These are phyloP conservation scores for Hymenoscyphus linearis DNA, from an alignment of 2,329 filamentous ascomycete genomes.

Conservation along the genomic window DNA sequence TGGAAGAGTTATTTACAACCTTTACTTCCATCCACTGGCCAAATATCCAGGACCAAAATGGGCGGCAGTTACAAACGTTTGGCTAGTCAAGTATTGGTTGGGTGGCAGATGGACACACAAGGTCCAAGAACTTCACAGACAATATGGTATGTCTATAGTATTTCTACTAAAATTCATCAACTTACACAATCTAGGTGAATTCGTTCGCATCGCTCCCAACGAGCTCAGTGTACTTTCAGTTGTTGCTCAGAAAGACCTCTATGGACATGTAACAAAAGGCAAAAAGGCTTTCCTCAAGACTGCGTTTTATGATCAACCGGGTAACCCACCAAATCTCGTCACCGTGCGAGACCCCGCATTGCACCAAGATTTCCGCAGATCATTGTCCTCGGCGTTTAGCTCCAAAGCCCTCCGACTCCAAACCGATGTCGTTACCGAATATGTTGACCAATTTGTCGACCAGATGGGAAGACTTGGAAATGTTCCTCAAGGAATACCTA, in stretches of 20 bases:
- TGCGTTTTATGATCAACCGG: constrained; percentile 5
- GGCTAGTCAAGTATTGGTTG: not conserved
- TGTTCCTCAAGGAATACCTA: not conserved
- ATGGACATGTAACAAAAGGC: constrained; percentile 16
- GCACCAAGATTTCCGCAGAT: not conserved
- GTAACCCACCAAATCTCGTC: constrained; percentile 1
- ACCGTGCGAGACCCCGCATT: not conserved
- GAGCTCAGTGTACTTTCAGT: not conserved
- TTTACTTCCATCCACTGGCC: not conserved
- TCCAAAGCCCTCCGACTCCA: constrained; percentile 20
- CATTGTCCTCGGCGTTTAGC: constrained; percentile 30
- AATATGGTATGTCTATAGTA: not conserved
- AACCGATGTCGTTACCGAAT: not conserved
- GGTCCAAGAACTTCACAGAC: not conserved
- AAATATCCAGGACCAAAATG: not conserved
- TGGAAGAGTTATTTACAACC: not conserved
- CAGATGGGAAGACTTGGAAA: not conserved
- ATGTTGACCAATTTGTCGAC: not conserved
- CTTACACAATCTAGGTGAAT: not conserved
- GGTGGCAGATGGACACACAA: not conserved
- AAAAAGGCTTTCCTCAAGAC: constrained; percentile 5
- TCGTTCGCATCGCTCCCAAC: not conserved
- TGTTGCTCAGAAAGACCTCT: constrained; percentile 23
- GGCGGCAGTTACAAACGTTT: not conserved
- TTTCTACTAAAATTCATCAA: not conserved